Conservation (phyloP, 768 basidiomycete genomes). For the Suillus sp. region DNA sequence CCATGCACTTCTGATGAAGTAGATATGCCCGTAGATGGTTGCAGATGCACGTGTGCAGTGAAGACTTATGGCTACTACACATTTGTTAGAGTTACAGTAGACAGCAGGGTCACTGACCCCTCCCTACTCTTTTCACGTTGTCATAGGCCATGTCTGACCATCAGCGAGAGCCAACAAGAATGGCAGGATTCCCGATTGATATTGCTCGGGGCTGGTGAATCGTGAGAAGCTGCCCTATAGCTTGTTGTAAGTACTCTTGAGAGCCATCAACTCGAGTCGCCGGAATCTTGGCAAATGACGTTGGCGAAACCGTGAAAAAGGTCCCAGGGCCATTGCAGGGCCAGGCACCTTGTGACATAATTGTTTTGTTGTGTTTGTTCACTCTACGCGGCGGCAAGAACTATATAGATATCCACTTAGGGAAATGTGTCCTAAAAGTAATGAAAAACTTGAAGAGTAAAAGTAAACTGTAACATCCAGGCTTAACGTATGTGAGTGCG, state of each 20-base stretch:
- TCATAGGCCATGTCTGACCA: too few species aligned
- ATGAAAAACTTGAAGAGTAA: background rate
- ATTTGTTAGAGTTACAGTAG: too few species aligned
- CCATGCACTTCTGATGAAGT: too few species aligned
- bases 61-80: too few species aligned
- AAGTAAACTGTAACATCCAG: conserved; percentile 2
- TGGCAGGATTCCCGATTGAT: too few species aligned
- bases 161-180: too few species aligned
- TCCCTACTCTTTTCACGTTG: too few species aligned
- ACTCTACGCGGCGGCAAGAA: background rate
- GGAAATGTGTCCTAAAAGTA: background rate
- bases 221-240: background rate
- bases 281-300: background rate
- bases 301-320: background rate
- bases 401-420: background rate
- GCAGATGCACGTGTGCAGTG: too few species aligned
- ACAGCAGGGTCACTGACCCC: too few species aligned
- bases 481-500: background rate
- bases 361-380: background rate
- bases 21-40: too few species aligned
- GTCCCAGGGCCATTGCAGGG: background rate
- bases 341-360: background rate
- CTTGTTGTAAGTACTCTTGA: too few species aligned
- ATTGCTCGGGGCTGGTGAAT: background rate
- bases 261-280: background rate